Evolutionary conservation across 306 rosid species (phyloP), one percentile per base, ranked within the genome.

Genomic region (Vicia sativa): DNA sequence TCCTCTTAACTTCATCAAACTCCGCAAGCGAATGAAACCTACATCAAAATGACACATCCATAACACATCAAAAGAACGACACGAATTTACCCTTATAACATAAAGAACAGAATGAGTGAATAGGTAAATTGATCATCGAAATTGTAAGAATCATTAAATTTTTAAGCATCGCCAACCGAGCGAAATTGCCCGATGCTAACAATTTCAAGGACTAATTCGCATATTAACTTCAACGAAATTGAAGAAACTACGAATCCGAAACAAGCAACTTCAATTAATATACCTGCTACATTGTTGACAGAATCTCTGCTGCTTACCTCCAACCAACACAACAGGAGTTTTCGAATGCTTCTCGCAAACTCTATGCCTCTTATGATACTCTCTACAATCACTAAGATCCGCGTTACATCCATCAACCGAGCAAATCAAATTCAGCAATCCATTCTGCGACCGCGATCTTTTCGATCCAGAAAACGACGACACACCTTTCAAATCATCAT

Each of bases 211-310:
- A 48, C 54, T 15, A 48, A 16, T 16, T 48, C 8, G 23, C 9
- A 19, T 7, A 48, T 48, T 7, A 7, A 15, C 54, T 16, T 7
- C 65, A 63, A 39, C n/a, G 25, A 11, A 78, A 60, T 31, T 46
- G 14, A 72, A 41, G 15, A 74, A 65, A 41, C 53, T 72, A 69
- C 12, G 6, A 52, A 0, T 46, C 67, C 9, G 25, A 59, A 8
- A 61, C 52, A 62, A 58, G 3, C 23, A 69, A 14, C 41, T 67
- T 72, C 64, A 44, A 67, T 68, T 65, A 26, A 53, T 45, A 4
- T 74, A 87, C 97, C 97, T 87, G 91, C 96, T 89, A 82, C 97
- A 89, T 80, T 91, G 97, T 83, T 91, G 97, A 82, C 97, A 91
- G 82, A 91, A 91, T 23, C 97, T 74, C 71, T 85, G 91, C 46